Evolutionary conservation across 73 alveolate species (phyloP).

Genomic region (Uronychia setigera): DNA sequence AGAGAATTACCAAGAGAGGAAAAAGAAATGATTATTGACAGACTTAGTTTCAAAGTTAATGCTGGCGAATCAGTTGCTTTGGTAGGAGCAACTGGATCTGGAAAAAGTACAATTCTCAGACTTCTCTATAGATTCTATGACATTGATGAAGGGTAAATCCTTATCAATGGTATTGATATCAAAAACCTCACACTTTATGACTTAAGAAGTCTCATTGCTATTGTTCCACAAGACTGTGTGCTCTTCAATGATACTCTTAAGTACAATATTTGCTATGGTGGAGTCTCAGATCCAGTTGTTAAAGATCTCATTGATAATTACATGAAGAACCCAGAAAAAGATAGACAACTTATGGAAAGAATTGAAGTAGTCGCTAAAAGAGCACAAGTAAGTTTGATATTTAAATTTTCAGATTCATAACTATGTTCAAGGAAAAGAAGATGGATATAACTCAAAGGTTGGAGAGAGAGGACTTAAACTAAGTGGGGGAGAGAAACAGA

Average conservation of each 20-base stretch:
- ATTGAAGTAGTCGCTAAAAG: conserved; percentile 50
- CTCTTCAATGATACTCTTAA: conserved; percentile 81
- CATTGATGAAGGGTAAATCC: conserved; percentile 70
- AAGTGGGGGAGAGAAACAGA: conserved; percentile 58
- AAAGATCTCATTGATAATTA: not conserved
- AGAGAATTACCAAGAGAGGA: not conserved
- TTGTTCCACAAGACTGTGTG: conserved; percentile 87
- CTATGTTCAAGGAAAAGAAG: conserved; percentile 22
- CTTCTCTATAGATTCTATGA: conserved; percentile 72
- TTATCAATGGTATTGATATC: conserved; percentile 76
- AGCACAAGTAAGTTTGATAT: conserved; percentile 10
- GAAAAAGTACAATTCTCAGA: conserved; percentile 59
- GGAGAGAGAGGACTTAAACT: conserved; percentile 67
- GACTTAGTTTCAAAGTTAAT: conserved; percentile 13
- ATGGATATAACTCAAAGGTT: conserved; percentile 54
- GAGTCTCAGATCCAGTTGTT: conserved; percentile 18
- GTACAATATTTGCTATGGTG: conserved; percentile 78
- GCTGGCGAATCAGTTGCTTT: conserved; percentile 45
- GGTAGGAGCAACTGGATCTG: conserved; percentile 75
- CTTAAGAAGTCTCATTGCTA: conserved; percentile 77
- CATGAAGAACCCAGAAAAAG: conserved; percentile 7
- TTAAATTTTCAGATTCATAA: conserved; percentile 24
- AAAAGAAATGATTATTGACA: conserved; percentile 1
- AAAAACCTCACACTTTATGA: conserved; percentile 63
- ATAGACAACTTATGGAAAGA: conserved; percentile 21